Evolutionary conservation across 75 land plant genomes (phyloP), one percentile per base, ranked within the genome.

Genomic region (Isoetes taiwanensis): DNA sequence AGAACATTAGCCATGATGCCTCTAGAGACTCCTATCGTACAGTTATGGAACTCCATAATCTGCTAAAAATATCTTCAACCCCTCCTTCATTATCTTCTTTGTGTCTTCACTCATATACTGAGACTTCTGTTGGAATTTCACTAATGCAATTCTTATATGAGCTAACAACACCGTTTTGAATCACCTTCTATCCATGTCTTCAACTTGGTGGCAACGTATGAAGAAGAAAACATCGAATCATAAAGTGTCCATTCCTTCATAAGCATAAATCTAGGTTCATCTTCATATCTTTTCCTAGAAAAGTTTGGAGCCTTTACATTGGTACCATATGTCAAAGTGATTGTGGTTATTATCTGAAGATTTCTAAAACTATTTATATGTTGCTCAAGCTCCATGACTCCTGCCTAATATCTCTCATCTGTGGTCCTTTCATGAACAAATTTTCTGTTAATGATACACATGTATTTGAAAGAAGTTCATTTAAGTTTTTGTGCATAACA

Each of bases 101-200:
- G 90, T 82, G 20, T 80, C 93, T 37, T 64, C 61, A 48, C 76
- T 83, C 97, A 91, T 91, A 64, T 91, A 86, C 52, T 78, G 84
- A 56, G 74, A 91, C 66, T 78, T 80, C 75, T 86, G 93, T 55
- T 86, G 84, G 69, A 87, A 82, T 33, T 91, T 93, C 4, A 78
- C 77, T 4, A 83, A 72, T 0, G 97, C 71, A 64, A 91, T 80
- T 0, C 94, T 93, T 93, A 91, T 91, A 24, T 76, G 66, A 0
- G 97, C 93, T 1, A 91, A 65, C 46, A 86, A 68, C n/a, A 91
- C 77, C 61, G 78, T 80, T 86, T 83, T 73, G 83, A 41, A 4
- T 93, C 97, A 34, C 71, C 80, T 30, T 91, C 97, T 50, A 82
- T 88, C 97, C 97, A 91, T 3, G 97, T 86, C 72, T 83, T 91